A percentile compares a stretch with the other conserved stretches of the same genome.
Conservation (phyloP, 305 asterid genomes). For the Fraxinus velutina region DNA sequence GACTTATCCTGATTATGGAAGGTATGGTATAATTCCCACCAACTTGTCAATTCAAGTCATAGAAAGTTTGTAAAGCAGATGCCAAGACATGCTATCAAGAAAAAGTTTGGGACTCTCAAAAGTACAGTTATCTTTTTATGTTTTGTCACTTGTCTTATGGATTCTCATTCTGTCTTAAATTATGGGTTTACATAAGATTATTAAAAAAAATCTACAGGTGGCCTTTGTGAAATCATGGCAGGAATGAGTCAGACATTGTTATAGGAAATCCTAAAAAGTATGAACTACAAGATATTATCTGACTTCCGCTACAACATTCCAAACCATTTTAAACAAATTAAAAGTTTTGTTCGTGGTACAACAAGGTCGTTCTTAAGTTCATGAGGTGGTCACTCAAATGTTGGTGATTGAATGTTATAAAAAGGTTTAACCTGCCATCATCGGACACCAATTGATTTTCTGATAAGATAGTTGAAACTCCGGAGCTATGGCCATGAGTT, state of each 20-base stretch:
- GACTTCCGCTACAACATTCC: constrained; percentile 41
- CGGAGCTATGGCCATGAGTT: background rate
- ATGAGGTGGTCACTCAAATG: background rate
- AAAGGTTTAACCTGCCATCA: background rate
- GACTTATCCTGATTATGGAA: constrained; percentile 25
- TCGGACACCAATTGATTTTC: background rate
- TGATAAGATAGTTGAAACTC: background rate
- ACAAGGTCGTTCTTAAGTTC: background rate
- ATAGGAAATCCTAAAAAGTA: constrained; percentile 29
- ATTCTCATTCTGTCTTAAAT: constrained; percentile 19
- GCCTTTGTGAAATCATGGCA: background rate
- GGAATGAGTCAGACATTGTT: background rate
- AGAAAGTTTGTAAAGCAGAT: constrained; percentile 26
- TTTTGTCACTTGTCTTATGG: constrained; percentile 15
- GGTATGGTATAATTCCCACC: constrained; percentile 24
- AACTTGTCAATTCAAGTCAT: constrained; percentile 31
- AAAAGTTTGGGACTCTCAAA: constrained; percentile 26
- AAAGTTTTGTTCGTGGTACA: background rate
- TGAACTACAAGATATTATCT: constrained; percentile 32
- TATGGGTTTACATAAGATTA: background rate
- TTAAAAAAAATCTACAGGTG: constrained; percentile 1
- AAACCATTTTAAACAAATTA: constrained; percentile 18
- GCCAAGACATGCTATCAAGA: constrained; percentile 27
- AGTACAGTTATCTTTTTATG: constrained; percentile 7
- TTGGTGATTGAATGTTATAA: background rate